Evolutionary conservation across 2,329 filamentous ascomycete species (phyloP), one percentile per base, ranked within the genome.

Genomic region (Pseudogymnoascus sp.): DNA sequence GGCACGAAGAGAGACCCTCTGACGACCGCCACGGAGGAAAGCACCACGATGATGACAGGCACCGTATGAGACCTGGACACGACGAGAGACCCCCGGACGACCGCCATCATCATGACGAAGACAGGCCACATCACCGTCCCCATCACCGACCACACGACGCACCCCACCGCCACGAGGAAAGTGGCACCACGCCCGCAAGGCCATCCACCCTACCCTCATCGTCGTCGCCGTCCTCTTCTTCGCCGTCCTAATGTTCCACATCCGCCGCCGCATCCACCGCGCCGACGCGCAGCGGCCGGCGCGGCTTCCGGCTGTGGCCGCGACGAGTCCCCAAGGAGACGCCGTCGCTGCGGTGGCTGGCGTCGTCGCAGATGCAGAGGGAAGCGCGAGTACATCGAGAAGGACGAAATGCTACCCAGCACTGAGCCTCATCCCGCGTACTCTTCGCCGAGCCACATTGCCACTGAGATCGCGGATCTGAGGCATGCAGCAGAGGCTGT

Each of bases 261-360:
- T 55, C 11, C 28, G 5, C 28, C 49, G 49, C 49, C 9, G 28
- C 28, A 55, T 33, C n/a, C 16, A 31, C 49, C 49, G 49, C 28
- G 49, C 49, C 16, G 33, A 18, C 33, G 28, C 33, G 28, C n/a
- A 55, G 49, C 49, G 1, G 0, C 2, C 8, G 11, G 11, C 16
- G 28, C 3, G 2, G 45, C 28, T 5, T 33, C 28, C 28, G 49
- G 11, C n/a, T 55, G 1, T 6, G 16, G 2, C 33, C n/a, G 33
- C 28, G 49, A 21, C 28, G 28, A 35, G 3, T 16, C 25, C 28
- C 25, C 28, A 12, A 55, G 28, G 49, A 55, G 49, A 14, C 28
- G 49, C 9, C 45, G 45, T 52, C 49, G 49, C 28, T 55, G 49
- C 49, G 9, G 49, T 35, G 49, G 49, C 49, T 55, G 49, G 49